Evolutionary conservation across 2,329 filamentous ascomycete species (phyloP).

Genomic region (Calonectria multiphialidica): DNA sequence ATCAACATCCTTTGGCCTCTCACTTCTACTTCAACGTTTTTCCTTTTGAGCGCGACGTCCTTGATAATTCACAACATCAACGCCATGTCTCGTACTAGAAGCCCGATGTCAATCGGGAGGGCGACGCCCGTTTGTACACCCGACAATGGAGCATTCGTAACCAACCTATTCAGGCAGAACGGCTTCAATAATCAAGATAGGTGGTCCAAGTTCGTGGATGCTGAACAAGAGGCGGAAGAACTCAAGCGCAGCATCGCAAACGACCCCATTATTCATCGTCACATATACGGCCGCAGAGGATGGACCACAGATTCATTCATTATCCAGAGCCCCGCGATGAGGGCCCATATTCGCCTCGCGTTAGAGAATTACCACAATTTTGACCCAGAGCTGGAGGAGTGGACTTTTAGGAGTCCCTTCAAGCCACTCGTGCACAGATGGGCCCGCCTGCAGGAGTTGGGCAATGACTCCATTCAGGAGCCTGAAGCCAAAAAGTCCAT

Average conservation of each 20-base stretch:
- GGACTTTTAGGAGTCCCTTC: slow-evolving; percentile 25
- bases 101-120: not conserved
- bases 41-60: not conserved
- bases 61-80: not conserved
- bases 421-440: slow-evolving; percentile 28
- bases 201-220: not conserved
- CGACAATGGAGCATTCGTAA: not conserved
- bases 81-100: not conserved
- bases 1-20: not conserved
- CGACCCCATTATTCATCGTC: slow-evolving; percentile 22
- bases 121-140: not conserved
- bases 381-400: slow-evolving; percentile 18
- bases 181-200: not conserved
- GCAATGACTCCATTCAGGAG: not conserved
- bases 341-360: not conserved
- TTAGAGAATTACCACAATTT: slow-evolving; percentile 19
- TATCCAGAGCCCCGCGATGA: slow-evolving; percentile 20
- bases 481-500: not conserved
- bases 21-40: not conserved
- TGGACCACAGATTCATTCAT: slow-evolving; percentile 22
- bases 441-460: not conserved
- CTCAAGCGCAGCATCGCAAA: not conserved
- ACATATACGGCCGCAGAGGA: not conserved
- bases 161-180: not conserved
- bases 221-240: not conserved